Conservation (phyloP, 257 asterid genomes). For the Sherardia arvensis region DNA sequence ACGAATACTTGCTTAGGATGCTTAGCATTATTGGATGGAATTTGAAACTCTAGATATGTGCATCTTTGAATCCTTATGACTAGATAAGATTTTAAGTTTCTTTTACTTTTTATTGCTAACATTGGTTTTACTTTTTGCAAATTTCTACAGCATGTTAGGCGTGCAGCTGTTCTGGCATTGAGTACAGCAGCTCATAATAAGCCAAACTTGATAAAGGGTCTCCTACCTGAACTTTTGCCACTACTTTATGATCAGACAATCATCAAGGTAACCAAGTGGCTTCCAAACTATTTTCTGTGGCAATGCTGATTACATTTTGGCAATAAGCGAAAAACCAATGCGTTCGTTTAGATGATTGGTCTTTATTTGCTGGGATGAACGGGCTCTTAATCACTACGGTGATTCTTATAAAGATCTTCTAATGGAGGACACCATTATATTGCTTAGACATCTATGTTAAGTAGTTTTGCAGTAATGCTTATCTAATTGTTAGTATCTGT, state of each 20-base stretch:
- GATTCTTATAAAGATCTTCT: background rate
- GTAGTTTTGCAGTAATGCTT: background rate
- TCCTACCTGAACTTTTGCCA: slow-evolving; percentile 81
- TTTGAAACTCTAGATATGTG: no score
- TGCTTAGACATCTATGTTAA: background rate
- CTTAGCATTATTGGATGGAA: background rate
- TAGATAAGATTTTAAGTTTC: background rate
- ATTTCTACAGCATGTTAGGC: slow-evolving; percentile 89
- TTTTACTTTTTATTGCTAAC: background rate
- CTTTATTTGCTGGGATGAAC: background rate
- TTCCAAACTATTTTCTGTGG: background rate
- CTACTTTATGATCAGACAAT: slow-evolving; percentile 95
- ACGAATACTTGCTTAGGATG: background rate
- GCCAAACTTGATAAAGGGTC: slow-evolving; percentile 82
- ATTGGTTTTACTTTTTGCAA: slow-evolving; percentile 16
- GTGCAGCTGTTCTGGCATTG: slow-evolving; percentile 97
- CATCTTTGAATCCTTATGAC: background rate
- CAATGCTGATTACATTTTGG: background rate
- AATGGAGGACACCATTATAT: background rate
- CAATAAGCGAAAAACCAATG: background rate
- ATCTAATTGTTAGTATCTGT: slow-evolving; percentile 12
- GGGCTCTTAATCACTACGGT: background rate
- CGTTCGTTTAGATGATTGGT: background rate
- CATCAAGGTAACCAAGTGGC: slow-evolving; percentile 53
- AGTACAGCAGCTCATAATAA: slow-evolving; percentile 98